Evolutionary conservation across 768 basidiomycete species (phyloP).

Genomic region (Mycena indigotica): DNA sequence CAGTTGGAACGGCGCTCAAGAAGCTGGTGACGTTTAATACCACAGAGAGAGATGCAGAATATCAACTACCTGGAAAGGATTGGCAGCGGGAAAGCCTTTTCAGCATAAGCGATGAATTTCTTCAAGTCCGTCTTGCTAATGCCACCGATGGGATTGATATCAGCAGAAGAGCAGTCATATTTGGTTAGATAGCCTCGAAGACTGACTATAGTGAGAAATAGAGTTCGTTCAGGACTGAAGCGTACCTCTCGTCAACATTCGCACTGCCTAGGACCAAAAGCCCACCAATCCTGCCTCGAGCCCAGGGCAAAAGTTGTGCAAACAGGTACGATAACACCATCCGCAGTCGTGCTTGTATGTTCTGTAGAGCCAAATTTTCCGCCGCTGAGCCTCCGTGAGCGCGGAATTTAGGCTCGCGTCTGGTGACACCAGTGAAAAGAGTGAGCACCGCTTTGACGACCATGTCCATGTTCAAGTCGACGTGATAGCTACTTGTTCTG

Average conservation of each 20-base stretch:
- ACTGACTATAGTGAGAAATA: slow-evolving; percentile 41
- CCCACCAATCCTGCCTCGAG: slow-evolving; percentile 79
- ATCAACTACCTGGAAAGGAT: slow-evolving; percentile 68
- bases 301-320: slow-evolving; percentile 93
- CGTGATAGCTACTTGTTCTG: slow-evolving; percentile 69
- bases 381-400: slow-evolving; percentile 83
- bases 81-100: slow-evolving; percentile 78
- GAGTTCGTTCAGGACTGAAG: neutral
- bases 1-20: slow-evolving; percentile 88
- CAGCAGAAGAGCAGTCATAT: slow-evolving; percentile 97
- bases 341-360: slow-evolving; percentile 93
- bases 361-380: slow-evolving; percentile 96
- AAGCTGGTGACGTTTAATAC: slow-evolving; percentile 55
- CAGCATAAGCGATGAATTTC: slow-evolving; percentile 88
- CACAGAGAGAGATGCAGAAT: neutral
- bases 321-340: slow-evolving; percentile 97
- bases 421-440: slow-evolving; percentile 83
- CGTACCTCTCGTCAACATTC: slow-evolving; percentile 94
- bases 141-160: slow-evolving; percentile 97
- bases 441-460: slow-evolving; percentile 82
- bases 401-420: slow-evolving; percentile 62
- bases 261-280: slow-evolving; percentile 96
- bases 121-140: slow-evolving; percentile 98
- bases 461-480: slow-evolving; percentile 94
- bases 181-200: slow-evolving; percentile 96